phyloP scores from a whole-genome alignment of 1,139 yeast genomes.

The Yamadazyma taylorii region DNA sequence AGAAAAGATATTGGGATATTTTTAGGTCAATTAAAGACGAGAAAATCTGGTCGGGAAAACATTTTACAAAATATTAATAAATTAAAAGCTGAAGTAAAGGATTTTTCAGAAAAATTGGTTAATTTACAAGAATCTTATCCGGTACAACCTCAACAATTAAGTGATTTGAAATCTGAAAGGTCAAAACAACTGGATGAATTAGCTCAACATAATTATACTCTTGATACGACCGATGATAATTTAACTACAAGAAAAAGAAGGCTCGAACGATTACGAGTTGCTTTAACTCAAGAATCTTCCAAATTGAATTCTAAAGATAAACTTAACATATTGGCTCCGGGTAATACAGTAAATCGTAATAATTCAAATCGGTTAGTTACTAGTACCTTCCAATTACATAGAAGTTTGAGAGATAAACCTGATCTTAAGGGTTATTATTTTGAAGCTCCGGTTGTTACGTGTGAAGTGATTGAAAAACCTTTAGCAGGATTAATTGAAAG shows the following conservation, averaged over 20 bases:
- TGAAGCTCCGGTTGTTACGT: slow-evolving; percentile 77
- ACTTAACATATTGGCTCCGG: slow-evolving; percentile 41
- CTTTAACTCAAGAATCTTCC: slow-evolving; percentile 23
- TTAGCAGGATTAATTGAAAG: slow-evolving; percentile 60
- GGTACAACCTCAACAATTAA: slow-evolving; percentile 12
- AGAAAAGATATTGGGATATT: slow-evolving; percentile 16
- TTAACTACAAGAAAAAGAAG: slow-evolving; percentile 16
- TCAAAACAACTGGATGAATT: neutral
- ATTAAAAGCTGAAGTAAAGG: slow-evolving; percentile 1
- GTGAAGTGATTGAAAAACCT: slow-evolving; percentile 50
- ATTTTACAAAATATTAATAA: slow-evolving; percentile 17
- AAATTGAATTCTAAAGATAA: slow-evolving; percentile 51
- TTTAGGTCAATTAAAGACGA: slow-evolving; percentile 21
- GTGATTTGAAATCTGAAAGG: slow-evolving; percentile 4
- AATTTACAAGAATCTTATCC: slow-evolving; percentile 1
- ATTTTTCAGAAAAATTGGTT: neutral
- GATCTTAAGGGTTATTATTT: slow-evolving; percentile 45
- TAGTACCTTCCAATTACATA: slow-evolving; percentile 33
- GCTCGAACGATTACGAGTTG: slow-evolving; percentile 17
- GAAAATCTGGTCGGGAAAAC: slow-evolving; percentile 18
- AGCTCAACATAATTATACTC: slow-evolving; percentile 2
- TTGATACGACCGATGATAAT: slow-evolving; percentile 3
- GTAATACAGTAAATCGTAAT: slow-evolving; percentile 20
- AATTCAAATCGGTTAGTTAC: slow-evolving; percentile 25
- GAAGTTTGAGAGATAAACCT: slow-evolving; percentile 26